Base-by-base conservation (phyloP, 495 filamentous ascomycete species). In the Penicillium parvum region DNA sequence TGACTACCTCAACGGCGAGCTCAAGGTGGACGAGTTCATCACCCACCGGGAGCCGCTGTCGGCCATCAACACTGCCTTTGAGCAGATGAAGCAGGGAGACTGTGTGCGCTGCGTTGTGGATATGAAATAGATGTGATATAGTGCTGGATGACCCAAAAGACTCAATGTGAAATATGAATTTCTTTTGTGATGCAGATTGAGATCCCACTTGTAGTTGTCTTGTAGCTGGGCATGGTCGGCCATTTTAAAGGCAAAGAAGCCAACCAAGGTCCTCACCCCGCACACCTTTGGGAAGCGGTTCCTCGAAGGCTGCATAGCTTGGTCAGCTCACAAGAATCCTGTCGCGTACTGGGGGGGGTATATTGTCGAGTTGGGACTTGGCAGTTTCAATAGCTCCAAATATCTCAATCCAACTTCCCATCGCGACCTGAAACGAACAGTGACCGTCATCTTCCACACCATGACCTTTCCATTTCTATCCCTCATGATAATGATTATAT, bases 21-120 rank as follows among this genome's bases (percentile, higher is more conserved):
- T 98, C 58, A 97, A 96, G 86, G 91, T 98, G 28, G 94, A 98
- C 58, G 92, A 98, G 74, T 97, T 97, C 75, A 97, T 98, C 69
- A 98, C 92, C 20, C 94, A 98, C 74, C 83, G 92, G 32, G 84
- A 94, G 76, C 69, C 72, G 6, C 74, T 98, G 33, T 58, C 61
- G 17, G 75, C 81, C 36, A 96, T 98, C 71, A 96, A 96, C 75
- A 73, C 72, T 14, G 90, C 89, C 8, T 98, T 98, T 50, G 78
- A 86, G 36, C 78, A 84, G 65, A 98, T 98, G 92, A 95, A 95
- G 78, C 72, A 78, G 39, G 92, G 92, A 27, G 89, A 97, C 63
- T 98, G 92, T 66, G 91, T 98, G 52, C 84, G 92, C 33, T 95
- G 86, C 48, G 94, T 86, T 6, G 72, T 78, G 20, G 66, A 76